These are phyloP conservation scores for Neurospora tetrasperma DNA, from an alignment of 495 filamentous ascomycete species.

Conservation along the genomic window DNA sequence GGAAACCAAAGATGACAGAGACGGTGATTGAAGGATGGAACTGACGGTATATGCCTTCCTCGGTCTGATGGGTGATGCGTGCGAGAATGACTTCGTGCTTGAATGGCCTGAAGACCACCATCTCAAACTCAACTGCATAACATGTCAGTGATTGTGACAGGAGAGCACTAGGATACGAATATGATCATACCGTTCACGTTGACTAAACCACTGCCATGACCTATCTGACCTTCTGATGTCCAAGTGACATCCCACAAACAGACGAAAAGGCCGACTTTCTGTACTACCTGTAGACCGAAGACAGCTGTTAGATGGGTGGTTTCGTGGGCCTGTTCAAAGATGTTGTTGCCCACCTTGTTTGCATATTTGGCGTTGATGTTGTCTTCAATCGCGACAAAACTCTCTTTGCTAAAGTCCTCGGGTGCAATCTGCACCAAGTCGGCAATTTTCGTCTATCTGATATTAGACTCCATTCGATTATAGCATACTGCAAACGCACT, in stretches of 20 bases:
- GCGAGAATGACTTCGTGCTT: constrained; percentile 81
- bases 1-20: not conserved
- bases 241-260: constrained; percentile 79
- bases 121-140: constrained; percentile 68
- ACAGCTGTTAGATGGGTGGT: not conserved
- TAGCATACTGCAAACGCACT: not conserved
- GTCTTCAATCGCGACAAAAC: constrained; percentile 73
- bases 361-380: constrained; percentile 93
- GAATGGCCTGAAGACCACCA: constrained; percentile 92
- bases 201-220: constrained; percentile 77
- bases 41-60: constrained; percentile 66
- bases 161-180: not conserved
- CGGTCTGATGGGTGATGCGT: constrained; percentile 60
- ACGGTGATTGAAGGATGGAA: not conserved
- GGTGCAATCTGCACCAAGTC: constrained; percentile 89
- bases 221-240: constrained; percentile 84
- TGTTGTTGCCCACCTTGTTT: constrained; percentile 56
- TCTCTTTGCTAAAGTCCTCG: constrained; percentile 71
- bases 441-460: constrained; percentile 54
- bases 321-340: not conserved
- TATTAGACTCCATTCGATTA: not conserved
- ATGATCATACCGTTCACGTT: constrained; percentile 68
- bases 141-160: constrained; percentile 3
- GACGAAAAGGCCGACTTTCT: constrained; percentile 82
- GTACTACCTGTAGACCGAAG: constrained; percentile 24